These are phyloP conservation scores for Puccinia coronata DNA, from an alignment of 1,284 basidiomycete genomes.

Conservation along the genomic window DNA sequence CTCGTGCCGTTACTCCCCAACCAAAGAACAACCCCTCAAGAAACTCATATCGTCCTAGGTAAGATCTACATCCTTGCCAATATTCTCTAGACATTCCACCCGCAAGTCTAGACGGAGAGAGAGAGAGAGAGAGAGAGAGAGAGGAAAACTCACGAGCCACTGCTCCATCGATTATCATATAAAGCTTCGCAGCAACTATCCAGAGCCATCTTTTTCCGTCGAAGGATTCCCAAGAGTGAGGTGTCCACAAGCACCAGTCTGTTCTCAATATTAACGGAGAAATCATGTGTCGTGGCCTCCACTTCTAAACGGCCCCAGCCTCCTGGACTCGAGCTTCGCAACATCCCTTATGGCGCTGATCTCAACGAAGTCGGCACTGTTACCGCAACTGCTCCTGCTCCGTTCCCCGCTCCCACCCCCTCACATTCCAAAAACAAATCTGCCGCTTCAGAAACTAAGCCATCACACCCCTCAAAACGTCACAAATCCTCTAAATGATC, in stretches of 20 bases:
- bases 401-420: background rate
- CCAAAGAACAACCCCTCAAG: constrained; percentile 1
- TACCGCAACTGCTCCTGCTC: background rate
- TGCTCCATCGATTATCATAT: background rate
- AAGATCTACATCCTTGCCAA: too few species aligned
- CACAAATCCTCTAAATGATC: too few species aligned
- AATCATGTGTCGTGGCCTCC: background rate
- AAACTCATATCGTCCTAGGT: background rate
- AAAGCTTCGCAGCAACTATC: background rate
- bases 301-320: constrained; percentile 16
- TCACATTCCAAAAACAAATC: too few species aligned
- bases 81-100: too few species aligned
- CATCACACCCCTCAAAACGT: too few species aligned
- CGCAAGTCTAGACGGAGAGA: background rate
- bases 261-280: background rate
- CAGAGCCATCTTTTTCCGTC: constrained; percentile 17
- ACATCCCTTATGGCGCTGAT: constrained; percentile 24
- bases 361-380: background rate
- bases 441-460: too few species aligned
- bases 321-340: background rate
- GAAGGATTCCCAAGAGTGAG: background rate
- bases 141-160: background rate
- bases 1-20: constrained; percentile 7
- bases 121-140: background rate
- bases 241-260: background rate